Evolutionary conservation across 495 filamentous ascomycete genomes (phyloP), one percentile per base, ranked within the genome.

Genomic region (Penicillium lividum): DNA sequence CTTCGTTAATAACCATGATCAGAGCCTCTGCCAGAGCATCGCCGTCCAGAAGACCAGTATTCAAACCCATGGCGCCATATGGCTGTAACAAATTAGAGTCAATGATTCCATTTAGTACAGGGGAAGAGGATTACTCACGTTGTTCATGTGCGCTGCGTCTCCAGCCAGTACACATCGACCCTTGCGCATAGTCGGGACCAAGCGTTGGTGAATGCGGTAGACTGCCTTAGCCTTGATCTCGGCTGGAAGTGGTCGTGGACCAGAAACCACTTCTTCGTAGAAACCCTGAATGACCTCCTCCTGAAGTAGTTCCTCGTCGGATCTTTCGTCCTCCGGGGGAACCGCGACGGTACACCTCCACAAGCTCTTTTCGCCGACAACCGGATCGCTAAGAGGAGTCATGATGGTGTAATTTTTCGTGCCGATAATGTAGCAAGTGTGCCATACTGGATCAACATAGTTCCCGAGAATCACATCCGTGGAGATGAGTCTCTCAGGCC

Each of bases 111-210:
- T 6, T 7, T 16, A 16, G 8, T 2, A 22, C 1, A 22, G 2
- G 9, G 9, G 33, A 36, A 11, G n/a, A 29, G n/a, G 6, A 11
- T 16, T n/a, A 47, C 48, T 28, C 28, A 51, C 48, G 28, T 51
- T 51, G 48, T 33, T 31, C 29, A 51, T 51, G 29, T 51, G 48
- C 10, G 28, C 28, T 16, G 48, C 28, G 16, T 51, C 48, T 31
- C 48, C 48, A 4, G 28, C 48, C 3, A 51, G 13, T 11, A 51
- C 13, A 18, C 27, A 30, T 33, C 48, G 28, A 34, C 48, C 48
- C 11, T 33, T 51, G 10, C 48, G 22, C 48, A 51, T 34, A 11
- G 48, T 33, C 7, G 48, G 28, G 10, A 18, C 48, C 11, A 47
- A n/a, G 28, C 48, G 30, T 15, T 31, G 48, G 7, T 51, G 48